These are phyloP conservation scores for Aspergillus fructus DNA, from an alignment of 2,329 filamentous ascomycete species.

Conservation along the genomic window DNA sequence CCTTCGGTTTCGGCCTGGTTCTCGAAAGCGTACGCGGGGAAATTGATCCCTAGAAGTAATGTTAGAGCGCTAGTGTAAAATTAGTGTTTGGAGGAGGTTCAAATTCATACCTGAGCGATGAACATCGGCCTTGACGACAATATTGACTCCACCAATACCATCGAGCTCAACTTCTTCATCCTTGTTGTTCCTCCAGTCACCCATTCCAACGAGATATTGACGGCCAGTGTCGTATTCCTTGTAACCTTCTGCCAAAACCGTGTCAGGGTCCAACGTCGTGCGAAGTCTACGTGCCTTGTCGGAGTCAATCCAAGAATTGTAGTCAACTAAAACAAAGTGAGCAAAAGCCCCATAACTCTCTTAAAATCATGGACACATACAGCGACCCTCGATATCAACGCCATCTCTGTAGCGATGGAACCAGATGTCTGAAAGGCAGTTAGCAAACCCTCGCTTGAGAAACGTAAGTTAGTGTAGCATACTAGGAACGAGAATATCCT, in stretches of 20 bases:
- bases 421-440: constrained; percentile 63
- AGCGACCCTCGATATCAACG: constrained; percentile 89
- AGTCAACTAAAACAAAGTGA: constrained; percentile 67
- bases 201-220: constrained; percentile 85
- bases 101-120: constrained; percentile 69
- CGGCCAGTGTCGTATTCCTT: constrained; percentile 89
- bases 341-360: neutral
- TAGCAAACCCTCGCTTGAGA: constrained; percentile 8
- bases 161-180: constrained; percentile 91
- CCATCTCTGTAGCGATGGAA: constrained; percentile 63
- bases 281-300: constrained; percentile 76
- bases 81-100: neutral
- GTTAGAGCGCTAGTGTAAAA: constrained; percentile 27
- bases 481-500: constrained; percentile 94
- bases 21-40: constrained; percentile 93
- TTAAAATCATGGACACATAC: constrained; percentile 53
- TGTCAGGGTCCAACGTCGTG: constrained; percentile 71
- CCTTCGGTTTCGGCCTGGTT: constrained; percentile 99
- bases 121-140: constrained; percentile 95
- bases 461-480: constrained; percentile 43
- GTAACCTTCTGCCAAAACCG: constrained; percentile 91
- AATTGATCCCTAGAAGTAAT: constrained; percentile 75
- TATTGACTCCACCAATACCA: constrained; percentile 95
- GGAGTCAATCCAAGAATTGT: constrained; percentile 98
- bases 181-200: constrained; percentile 88